Conservation (phyloP, 1,284 basidiomycete genomes). For the Fomitopsis betulina region DNA sequence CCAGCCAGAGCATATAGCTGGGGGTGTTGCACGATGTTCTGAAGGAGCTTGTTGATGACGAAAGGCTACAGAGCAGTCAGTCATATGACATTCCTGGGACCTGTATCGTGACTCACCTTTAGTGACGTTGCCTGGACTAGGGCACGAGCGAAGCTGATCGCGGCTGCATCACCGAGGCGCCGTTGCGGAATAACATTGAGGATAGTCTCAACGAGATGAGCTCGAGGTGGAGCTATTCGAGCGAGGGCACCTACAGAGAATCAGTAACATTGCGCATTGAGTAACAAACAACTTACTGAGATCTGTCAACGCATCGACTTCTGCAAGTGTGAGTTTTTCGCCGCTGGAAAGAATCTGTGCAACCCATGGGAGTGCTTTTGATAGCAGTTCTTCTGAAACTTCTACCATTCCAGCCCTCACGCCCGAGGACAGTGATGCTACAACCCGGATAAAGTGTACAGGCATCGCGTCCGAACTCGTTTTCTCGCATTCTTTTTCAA, state of each 20-base stretch:
- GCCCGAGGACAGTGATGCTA: background rate
- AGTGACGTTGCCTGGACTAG: slow-evolving; percentile 43
- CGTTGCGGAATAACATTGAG: slow-evolving; percentile 63
- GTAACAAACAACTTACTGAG: slow-evolving; percentile 32
- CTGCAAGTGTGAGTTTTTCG: background rate
- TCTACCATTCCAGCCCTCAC: background rate
- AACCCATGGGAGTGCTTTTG: background rate
- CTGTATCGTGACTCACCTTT: slow-evolving; percentile 47
- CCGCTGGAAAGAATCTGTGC: background rate
- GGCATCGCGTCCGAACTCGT: background rate
- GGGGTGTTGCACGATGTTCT: slow-evolving; percentile 57
- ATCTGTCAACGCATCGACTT: slow-evolving; percentile 11
- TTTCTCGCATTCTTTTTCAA: background rate
- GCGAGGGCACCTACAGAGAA: slow-evolving; percentile 27
- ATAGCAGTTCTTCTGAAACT: background rate
- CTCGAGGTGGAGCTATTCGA: slow-evolving; percentile 36
- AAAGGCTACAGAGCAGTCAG: slow-evolving; percentile 37
- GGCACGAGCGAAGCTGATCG: slow-evolving; percentile 45
- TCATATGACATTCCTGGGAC: background rate
- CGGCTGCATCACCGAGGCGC: slow-evolving; percentile 40
- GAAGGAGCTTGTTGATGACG: slow-evolving; percentile 59
- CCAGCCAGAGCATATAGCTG: slow-evolving; percentile 47
- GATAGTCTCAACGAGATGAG: slow-evolving; percentile 71
- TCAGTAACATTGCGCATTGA: background rate
- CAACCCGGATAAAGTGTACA: background rate